Base-by-base conservation (phyloP, 805 yeast genomes). In the Wickerhamiella nectarea region DNA sequence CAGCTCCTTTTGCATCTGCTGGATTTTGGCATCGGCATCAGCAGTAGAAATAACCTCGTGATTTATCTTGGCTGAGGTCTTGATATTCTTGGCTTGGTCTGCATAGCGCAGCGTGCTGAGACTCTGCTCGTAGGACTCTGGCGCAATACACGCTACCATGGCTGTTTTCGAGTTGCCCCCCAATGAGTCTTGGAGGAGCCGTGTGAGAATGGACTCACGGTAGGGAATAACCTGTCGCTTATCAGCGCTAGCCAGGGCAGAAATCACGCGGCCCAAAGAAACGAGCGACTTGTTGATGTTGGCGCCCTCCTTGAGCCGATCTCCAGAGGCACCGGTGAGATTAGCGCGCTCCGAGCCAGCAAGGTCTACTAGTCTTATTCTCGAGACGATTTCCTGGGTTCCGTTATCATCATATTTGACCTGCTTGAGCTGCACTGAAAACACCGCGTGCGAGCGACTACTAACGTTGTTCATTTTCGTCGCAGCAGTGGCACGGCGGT, bases 151-250 rank as follows among this genome's bases (percentile, higher is more conserved):
- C 17, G 91, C 91, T n/a, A 85, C 71, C 80, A 85, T 75, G 1
- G 79, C 78, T 0, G 94, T 86, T 54, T 80, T 81, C n/a, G 91
- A 78, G 55, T 81, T 80, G 1, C 95, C 95, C 1, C 91, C 85
- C 29, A 84, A 62, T 47, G 75, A 76, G 51, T 81, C 89, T 54
- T 77, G 78, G 49, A 83, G 64, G 2, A 83, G 62, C 74, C 87
- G 79, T 0, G 94, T 83, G 43, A 83, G 62, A 0, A 70, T 66
- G 0, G 93, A 80, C 51, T 83, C 94, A 49, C 94, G 65, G 53
- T 78, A 80, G 0, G 89, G 89, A 1, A 77, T 69, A 59, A 5
- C 21, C 35, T 33, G 19, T 4, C 46, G 49, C 29, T 34, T 38
- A 21, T 46, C 38, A 3, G 36, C 37, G 14, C 68, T 69, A 2